A percentile compares a stretch with the other conserved stretches of the same genome.
Evolutionary conservation across 306 rosid genomes (phyloP).

Genomic region (Castanea crenata): DNA sequence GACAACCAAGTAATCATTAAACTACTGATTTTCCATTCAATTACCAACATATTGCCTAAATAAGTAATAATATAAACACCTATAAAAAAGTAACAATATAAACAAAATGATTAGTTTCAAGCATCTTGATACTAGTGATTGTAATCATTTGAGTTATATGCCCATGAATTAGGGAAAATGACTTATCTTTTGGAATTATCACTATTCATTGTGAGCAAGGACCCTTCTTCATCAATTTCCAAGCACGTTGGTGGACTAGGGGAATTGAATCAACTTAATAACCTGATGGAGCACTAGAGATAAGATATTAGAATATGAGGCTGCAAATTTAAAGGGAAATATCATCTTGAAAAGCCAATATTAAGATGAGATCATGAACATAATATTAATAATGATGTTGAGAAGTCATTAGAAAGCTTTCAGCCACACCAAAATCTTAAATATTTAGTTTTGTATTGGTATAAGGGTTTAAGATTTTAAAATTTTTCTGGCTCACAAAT

Average conservation of each 20-base stretch:
- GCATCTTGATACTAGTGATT: constrained; percentile 28
- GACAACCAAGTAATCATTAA: no score
- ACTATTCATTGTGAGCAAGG: not conserved
- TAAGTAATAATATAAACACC: no score
- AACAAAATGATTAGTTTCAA: not conserved
- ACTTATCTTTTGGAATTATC: constrained; percentile 21
- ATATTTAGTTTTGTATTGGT: no score
- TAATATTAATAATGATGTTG: not conserved
- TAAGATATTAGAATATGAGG: constrained; percentile 6
- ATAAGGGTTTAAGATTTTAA: not conserved
- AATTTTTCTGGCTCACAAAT: not conserved
- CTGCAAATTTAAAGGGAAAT: constrained; percentile 12
- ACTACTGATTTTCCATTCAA: no score
- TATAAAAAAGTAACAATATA: no score
- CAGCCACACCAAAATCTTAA: no score
- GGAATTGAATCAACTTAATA: not conserved
- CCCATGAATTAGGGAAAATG: constrained; percentile 20
- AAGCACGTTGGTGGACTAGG: not conserved
- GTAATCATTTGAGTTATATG: constrained; percentile 11
- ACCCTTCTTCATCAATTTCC: not conserved
- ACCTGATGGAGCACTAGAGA: constrained; percentile 21
- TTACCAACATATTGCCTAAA: no score
- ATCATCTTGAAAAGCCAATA: constrained; percentile 15
- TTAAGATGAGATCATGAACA: constrained; percentile 15
- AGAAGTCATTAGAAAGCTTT: no score